These are phyloP conservation scores for Elongisporangium prolatum DNA, from an alignment of 352 stramenopile species.

Conservation along the genomic window DNA sequence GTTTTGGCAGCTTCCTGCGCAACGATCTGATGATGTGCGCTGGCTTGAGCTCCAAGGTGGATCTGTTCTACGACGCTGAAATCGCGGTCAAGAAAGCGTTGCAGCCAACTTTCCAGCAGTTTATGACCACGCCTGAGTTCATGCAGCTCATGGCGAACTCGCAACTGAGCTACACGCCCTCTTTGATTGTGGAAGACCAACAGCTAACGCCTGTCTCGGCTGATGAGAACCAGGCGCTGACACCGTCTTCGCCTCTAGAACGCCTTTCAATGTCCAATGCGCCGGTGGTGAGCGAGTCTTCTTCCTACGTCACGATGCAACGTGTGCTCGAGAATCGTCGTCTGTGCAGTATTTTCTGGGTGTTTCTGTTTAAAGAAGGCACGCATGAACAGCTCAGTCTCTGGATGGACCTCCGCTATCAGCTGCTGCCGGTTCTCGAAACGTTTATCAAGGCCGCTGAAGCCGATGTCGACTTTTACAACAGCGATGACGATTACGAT, in stretches of 20 bases:
- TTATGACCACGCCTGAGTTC: constrained; percentile 53
- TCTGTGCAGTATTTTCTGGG: constrained; percentile 84
- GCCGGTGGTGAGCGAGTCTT: constrained; percentile 7
- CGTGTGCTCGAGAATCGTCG: constrained; percentile 69
- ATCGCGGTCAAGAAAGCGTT: constrained; percentile 62
- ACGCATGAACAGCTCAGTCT: constrained; percentile 76
- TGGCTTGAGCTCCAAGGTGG: constrained; percentile 61
- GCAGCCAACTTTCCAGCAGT: constrained; percentile 66
- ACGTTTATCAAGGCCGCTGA: constrained; percentile 44
- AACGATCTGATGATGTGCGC: constrained; percentile 79
- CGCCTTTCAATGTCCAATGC: constrained; percentile 3
- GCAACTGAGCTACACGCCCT: constrained; percentile 39
- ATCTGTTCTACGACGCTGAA: constrained; percentile 78
- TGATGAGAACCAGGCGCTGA: background rate
- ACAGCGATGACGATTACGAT: constrained; percentile 21
- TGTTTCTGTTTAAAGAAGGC: constrained; percentile 84
- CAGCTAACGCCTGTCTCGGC: constrained; percentile 7
- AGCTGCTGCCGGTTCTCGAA: constrained; percentile 57
- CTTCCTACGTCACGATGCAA: constrained; percentile 66
- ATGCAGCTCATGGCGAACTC: constrained; percentile 46
- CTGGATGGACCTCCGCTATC: constrained; percentile 81
- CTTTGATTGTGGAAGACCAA: constrained; percentile 15
- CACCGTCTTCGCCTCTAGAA: background rate
- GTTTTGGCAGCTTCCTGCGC: constrained; percentile 64
- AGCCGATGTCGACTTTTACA: constrained; percentile 14